These are phyloP conservation scores for Verticillium longisporum DNA, from an alignment of 2,329 filamentous ascomycete species.

Conservation along the genomic window DNA sequence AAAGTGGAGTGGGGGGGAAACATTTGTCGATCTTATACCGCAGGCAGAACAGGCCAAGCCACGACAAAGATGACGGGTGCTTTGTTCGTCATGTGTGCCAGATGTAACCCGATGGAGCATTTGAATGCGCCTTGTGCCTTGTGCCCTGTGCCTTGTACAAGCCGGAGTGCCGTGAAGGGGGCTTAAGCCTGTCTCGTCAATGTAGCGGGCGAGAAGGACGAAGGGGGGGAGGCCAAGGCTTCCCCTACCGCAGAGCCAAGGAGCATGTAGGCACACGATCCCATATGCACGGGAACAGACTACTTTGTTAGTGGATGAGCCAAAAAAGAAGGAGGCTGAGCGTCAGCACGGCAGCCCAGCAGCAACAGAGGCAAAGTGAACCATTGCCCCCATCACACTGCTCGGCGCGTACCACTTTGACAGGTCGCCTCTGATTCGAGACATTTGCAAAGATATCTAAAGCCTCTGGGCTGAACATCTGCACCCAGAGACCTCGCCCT, in stretches of 20 bases:
- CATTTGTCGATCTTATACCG: not conserved
- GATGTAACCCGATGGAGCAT: not conserved
- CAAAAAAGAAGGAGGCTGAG: not conserved
- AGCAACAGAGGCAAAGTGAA: not conserved
- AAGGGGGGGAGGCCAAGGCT: not conserved
- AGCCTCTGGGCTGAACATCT: not conserved
- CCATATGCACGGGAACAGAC: not conserved
- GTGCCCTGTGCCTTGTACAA: not conserved
- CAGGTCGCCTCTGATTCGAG: not conserved
- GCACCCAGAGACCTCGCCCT: not conserved
- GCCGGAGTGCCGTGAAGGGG: not conserved
- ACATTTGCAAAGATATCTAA: not conserved
- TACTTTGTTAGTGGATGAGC: not conserved
- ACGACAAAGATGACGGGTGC: not conserved
- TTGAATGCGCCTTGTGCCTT: not conserved
- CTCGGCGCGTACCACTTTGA: not conserved
- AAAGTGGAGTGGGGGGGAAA: not conserved
- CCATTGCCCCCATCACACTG: not conserved
- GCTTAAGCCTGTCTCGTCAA: not conserved
- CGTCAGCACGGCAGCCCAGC: not conserved
- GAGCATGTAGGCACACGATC: not conserved
- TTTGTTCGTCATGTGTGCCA: not conserved
- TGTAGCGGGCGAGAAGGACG: not conserved
- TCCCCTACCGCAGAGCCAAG: not conserved
- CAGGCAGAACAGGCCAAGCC: not conserved